These are phyloP conservation scores for Paraleonurus japonicus DNA, from an alignment of 257 asterid species.

Conservation along the genomic window DNA sequence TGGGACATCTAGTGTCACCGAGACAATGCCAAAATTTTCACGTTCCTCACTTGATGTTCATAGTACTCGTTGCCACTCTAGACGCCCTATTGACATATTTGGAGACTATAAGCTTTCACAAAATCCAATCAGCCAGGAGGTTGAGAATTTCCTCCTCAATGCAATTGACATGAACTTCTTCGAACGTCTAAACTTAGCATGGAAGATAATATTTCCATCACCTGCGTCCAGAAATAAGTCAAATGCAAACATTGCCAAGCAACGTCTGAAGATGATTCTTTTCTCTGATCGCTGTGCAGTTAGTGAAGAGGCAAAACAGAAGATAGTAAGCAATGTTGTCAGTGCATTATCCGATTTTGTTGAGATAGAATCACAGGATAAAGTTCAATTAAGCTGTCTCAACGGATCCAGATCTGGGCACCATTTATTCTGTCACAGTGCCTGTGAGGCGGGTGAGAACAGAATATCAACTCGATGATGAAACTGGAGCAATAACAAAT, in stretches of 20 bases:
- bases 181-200: conserved; percentile 85
- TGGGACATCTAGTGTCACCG: conserved; percentile 43
- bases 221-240: conserved; percentile 57
- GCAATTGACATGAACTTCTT: conserved; percentile 73
- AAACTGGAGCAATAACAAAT: conserved; percentile 68
- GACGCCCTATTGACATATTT: conserved; percentile 49
- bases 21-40: conserved; percentile 42
- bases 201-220: conserved; percentile 92
- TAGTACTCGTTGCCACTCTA: conserved; percentile 55
- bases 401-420: conserved; percentile 85
- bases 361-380: conserved; percentile 92
- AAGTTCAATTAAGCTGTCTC: conserved; percentile 86
- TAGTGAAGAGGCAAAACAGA: conserved; percentile 91
- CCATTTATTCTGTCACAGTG: conserved; percentile 82
- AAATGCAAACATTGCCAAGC: conserved; percentile 87
- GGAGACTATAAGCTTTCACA: conserved; percentile 55
- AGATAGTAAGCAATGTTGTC: conserved; percentile 80
- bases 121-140: conserved; percentile 59
- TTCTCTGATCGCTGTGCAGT: conserved; percentile 94
- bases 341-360: conserved; percentile 80
- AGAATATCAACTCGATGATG: conserved; percentile 76
- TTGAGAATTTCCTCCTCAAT: conserved; percentile 70
- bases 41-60: conserved; percentile 37
- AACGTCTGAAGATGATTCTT: conserved; percentile 88
- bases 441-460: conserved; percentile 69